phyloP scores from a whole-genome alignment of 2,329 filamentous ascomycete genomes.

The Exophiala sideris region DNA sequence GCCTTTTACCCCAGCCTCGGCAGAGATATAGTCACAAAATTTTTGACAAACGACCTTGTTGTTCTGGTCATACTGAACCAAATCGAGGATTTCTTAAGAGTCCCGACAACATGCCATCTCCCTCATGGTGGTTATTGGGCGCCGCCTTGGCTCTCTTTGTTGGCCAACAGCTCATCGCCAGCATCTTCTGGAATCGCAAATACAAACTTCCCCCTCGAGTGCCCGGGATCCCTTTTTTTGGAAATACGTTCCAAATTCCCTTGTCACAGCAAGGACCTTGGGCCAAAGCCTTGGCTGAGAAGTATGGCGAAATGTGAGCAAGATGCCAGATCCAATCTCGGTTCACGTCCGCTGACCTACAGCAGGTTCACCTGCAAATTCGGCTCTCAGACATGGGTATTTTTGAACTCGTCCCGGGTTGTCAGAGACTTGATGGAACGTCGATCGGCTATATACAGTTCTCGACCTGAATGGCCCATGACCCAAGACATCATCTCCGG shows the following conservation, averaged over 20 bases:
- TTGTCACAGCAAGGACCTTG: neutral
- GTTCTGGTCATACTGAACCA: too few relatives aligned
- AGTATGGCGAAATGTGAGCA: neutral
- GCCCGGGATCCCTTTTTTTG: neutral
- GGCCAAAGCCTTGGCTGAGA: neutral
- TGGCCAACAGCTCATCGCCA: neutral
- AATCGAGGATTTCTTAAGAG: too few relatives aligned
- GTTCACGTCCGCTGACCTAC: neutral
- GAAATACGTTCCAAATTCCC: neutral
- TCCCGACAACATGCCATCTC: too few relatives aligned
- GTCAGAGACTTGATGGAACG: conserved; percentile 36
- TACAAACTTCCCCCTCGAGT: neutral
- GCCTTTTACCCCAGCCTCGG: too few relatives aligned
- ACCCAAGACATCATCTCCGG: conserved; percentile 29
- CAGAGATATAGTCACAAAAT: too few relatives aligned
- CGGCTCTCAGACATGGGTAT: conserved; percentile 4
- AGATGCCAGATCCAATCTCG: neutral
- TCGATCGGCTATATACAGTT: conserved; percentile 37
- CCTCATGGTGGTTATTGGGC: too few relatives aligned
- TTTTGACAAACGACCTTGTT: too few relatives aligned
- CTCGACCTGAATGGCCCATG: conserved; percentile 30
- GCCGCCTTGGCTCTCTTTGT: too few relatives aligned
- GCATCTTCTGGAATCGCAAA: neutral
- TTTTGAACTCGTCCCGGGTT: conserved; percentile 6
- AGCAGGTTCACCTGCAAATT: conserved; percentile 5